phyloP scores from a whole-genome alignment of 495 filamentous ascomycete species.

The Hyphodiscus hymeniophilus region DNA sequence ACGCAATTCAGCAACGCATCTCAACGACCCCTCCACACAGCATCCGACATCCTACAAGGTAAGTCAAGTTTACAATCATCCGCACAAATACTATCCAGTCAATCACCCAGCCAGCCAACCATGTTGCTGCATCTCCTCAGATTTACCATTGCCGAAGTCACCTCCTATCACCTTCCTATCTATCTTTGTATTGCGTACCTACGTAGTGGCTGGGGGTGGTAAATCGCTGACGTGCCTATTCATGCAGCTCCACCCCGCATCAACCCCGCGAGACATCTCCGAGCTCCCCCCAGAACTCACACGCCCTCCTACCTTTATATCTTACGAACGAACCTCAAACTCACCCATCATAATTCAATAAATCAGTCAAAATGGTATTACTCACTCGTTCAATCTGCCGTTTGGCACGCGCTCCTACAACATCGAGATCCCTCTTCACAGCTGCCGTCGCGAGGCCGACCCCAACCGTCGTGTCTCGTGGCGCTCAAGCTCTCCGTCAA shows the following conservation, averaged over 20 bases:
- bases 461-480: slow-evolving; percentile 21
- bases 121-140: background rate
- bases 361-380: slow-evolving; percentile 44
- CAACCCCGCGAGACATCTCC: background rate
- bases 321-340: too few species aligned
- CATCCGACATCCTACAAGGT: too few species aligned
- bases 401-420: slow-evolving; percentile 18
- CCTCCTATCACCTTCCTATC: background rate
- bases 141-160: background rate
- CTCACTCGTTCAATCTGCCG: slow-evolving; percentile 30
- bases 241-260: background rate
- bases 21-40: too few species aligned
- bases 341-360: background rate
- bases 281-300: background rate
- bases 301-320: background rate
- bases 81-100: background rate
- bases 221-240: background rate
- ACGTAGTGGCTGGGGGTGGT: background rate
- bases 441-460: slow-evolving; percentile 9
- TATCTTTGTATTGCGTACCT: background rate
- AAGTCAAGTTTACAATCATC: too few species aligned
- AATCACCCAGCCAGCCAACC: background rate
- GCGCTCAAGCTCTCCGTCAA: slow-evolving; percentile 22
- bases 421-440: slow-evolving; percentile 3
- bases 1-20: too few species aligned